Conservation (phyloP, 1,284 basidiomycete species). For the Takashimella koratensis region DNA sequence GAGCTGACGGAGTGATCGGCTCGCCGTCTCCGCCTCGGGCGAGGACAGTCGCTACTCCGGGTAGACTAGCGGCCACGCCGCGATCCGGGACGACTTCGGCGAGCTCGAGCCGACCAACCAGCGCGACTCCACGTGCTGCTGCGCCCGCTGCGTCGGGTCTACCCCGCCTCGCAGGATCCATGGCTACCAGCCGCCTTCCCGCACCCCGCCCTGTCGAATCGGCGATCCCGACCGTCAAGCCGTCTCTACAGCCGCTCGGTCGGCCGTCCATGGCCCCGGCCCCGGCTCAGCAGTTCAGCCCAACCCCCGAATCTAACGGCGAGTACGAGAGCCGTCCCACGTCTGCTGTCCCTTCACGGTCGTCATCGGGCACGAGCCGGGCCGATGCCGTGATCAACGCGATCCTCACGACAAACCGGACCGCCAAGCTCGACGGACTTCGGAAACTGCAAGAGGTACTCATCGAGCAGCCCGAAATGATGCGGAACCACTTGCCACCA, state of each 20-base stretch:
- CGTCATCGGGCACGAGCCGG: neutral
- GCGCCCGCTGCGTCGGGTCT: neutral
- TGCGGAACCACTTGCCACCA: conserved; percentile 54
- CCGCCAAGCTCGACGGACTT: conserved; percentile 84
- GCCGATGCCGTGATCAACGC: conserved; percentile 26
- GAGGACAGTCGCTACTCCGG: neutral
- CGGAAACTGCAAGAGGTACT: conserved; percentile 85
- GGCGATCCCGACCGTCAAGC: neutral
- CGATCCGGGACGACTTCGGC: neutral
- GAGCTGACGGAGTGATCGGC: neutral
- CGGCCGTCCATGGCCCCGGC: neutral
- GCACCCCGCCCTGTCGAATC: neutral
- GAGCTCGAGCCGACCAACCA: neutral
- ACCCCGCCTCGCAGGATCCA: neutral
- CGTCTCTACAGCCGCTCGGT: conserved; percentile 26
- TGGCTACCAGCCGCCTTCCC: neutral
- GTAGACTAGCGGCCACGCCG: neutral
- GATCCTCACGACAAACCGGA: conserved; percentile 61
- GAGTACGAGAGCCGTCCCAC: neutral
- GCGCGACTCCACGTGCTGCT: neutral
- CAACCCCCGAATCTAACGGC: neutral
- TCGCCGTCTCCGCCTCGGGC: conserved; percentile 3
- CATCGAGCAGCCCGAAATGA: conserved; percentile 62
- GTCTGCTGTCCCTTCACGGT: neutral
- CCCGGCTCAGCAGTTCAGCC: neutral